phyloP scores from a whole-genome alignment of 139 green algal genomes.

The Edaphochlamys debaryana region DNA sequence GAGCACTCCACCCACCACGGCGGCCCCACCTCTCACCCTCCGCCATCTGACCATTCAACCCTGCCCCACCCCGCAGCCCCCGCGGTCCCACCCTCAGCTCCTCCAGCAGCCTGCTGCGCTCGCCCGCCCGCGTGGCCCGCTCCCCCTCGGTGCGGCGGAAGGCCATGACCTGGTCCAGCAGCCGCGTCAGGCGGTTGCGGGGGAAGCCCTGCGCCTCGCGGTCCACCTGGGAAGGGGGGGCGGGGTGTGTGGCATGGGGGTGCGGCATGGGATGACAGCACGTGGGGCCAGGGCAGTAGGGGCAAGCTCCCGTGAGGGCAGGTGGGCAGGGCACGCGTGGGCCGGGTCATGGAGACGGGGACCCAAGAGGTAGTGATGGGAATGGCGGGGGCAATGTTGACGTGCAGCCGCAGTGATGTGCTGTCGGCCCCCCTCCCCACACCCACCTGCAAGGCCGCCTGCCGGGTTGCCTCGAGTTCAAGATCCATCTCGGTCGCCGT shows the following conservation, averaged over 20 bases:
- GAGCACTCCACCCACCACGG: no score
- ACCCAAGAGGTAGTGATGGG: no score
- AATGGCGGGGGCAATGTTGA: no score
- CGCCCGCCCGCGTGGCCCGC: conserved; percentile 14
- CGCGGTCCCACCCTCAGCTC: conserved; percentile 25
- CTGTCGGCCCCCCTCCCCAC: background rate
- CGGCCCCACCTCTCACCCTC: no score
- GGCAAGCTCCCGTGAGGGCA: no score
- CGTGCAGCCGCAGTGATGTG: background rate
- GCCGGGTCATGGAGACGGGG: no score
- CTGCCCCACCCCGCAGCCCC: background rate
- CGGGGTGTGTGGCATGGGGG: background rate
- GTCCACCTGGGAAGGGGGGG: background rate
- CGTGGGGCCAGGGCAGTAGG: background rate
- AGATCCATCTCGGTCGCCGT: background rate
- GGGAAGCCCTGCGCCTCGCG: background rate
- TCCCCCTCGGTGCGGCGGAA: conserved; percentile 15
- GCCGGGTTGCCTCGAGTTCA: background rate
- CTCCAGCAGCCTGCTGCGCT: conserved; percentile 20
- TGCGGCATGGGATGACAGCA: background rate
- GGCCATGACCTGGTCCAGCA: conserved; percentile 17
- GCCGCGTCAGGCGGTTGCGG: conserved; percentile 19
- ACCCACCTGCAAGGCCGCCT: conserved; percentile 6
- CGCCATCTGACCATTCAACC: no score
- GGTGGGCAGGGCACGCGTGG: no score